Conservation (phyloP, 108 stramenopile genomes). For the Nitzschia putrida region DNA sequence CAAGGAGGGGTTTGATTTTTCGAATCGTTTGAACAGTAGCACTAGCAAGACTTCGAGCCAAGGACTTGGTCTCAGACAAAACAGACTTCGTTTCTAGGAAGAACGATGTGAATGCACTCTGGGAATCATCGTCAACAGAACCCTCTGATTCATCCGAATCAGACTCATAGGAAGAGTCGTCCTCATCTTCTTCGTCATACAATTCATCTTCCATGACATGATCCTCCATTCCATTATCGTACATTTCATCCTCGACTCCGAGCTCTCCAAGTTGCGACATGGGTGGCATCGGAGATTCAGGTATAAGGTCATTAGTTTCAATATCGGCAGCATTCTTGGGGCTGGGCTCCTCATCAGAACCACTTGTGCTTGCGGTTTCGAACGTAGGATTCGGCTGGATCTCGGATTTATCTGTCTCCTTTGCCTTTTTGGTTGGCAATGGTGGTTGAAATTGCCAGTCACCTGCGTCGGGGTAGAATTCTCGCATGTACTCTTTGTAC, state of each 20-base stretch:
- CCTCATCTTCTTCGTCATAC: neutral
- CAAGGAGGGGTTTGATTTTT: conserved; percentile 19
- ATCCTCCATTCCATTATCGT: neutral
- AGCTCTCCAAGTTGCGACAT: too few species aligned
- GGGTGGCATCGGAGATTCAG: too few species aligned
- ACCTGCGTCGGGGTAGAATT: conserved; percentile 38
- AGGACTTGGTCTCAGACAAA: conserved; percentile 31
- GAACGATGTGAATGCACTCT: conserved; percentile 30
- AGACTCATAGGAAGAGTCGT: conserved; percentile 19
- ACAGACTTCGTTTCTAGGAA: conserved; percentile 17
- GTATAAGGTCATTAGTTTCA: too few species aligned
- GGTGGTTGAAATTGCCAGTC: conserved; percentile 36
- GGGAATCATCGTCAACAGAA: conserved; percentile 6
- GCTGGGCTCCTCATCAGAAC: neutral
- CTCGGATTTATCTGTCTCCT: conserved; percentile 11
- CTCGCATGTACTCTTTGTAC: conserved; percentile 49
- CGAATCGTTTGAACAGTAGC: conserved; percentile 13
- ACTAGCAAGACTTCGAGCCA: conserved; percentile 8
- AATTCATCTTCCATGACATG: neutral
- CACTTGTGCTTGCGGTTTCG: conserved; percentile 18
- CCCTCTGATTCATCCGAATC: conserved; percentile 20
- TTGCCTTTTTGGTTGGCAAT: neutral
- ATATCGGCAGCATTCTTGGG: too few species aligned
- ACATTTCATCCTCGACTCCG: neutral
- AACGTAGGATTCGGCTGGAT: conserved; percentile 28